phyloP scores from a whole-genome alignment of 2,329 filamentous ascomycete genomes.

The Aquanectria penicillioides region DNA sequence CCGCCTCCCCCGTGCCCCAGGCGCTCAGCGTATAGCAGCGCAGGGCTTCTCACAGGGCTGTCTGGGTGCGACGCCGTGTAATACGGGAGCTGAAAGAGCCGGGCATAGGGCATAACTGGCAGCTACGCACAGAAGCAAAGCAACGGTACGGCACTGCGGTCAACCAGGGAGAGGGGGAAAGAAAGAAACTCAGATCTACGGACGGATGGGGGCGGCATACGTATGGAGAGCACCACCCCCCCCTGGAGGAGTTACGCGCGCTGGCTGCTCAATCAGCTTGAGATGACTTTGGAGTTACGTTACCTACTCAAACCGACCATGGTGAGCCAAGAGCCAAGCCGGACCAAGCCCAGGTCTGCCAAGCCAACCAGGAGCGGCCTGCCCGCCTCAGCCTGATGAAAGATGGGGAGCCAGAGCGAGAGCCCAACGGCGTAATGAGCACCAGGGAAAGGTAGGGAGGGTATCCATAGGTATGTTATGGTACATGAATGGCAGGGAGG shows the following conservation, averaged over 20 bases:
- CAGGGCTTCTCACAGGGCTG: slow-evolving; percentile 16
- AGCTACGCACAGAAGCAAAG: neutral
- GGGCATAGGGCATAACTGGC: too few relatives aligned
- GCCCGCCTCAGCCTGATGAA: slow-evolving; percentile 3
- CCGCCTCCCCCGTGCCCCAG: slow-evolving; percentile 8
- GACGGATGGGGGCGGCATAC: too few relatives aligned
- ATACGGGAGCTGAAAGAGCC: neutral
- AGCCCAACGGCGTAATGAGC: slow-evolving; percentile 1
- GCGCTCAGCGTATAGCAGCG: neutral
- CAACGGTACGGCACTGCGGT: too few relatives aligned
- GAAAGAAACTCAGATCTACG: too few relatives aligned
- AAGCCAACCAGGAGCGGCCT: slow-evolving; percentile 14
- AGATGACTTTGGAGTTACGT: too few relatives aligned
- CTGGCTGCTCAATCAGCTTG: too few relatives aligned
- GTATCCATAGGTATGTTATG: neutral
- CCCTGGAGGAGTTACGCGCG: too few relatives aligned
- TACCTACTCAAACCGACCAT: too few relatives aligned
- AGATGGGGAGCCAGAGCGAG: slow-evolving; percentile 2
- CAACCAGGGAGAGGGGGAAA: too few relatives aligned
- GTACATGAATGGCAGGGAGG: too few relatives aligned
- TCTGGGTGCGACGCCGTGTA: neutral
- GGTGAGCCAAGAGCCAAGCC: slow-evolving; percentile 5
- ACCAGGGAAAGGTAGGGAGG: neutral
- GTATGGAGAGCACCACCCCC: too few relatives aligned
- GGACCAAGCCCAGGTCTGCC: slow-evolving; percentile 20